Conservation (phyloP, 176 grass and related monocot genomes). For the Musa acuminata region DNA sequence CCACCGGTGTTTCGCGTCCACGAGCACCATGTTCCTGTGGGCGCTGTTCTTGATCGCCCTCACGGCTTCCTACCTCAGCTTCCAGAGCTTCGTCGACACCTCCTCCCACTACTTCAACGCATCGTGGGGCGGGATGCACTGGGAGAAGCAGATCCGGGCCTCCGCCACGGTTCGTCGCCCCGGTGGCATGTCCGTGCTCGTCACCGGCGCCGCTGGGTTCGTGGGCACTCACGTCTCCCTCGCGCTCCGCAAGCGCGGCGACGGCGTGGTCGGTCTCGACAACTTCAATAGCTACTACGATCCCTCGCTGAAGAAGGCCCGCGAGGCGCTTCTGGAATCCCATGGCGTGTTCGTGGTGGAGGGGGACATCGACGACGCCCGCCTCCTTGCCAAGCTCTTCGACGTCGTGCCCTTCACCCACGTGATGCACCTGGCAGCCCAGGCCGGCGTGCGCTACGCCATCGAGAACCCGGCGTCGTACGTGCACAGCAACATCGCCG, state of each 20-base stretch:
- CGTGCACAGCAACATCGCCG: constrained; percentile 32
- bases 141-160: background rate
- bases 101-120: background rate
- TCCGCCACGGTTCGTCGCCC: background rate
- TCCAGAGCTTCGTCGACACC: background rate
- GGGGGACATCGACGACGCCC: background rate
- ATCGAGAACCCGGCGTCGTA: constrained; percentile 36
- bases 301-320: background rate
- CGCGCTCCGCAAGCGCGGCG: background rate
- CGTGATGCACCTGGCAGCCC: constrained; percentile 35
- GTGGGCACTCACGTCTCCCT: background rate
- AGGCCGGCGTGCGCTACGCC: constrained; percentile 36
- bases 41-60: background rate
- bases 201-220: background rate
- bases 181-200: background rate
- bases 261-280: background rate
- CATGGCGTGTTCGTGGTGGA: background rate
- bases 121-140: background rate
- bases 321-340: background rate
- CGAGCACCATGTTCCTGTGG: background rate
- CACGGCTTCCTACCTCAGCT: background rate
- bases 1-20: background rate
- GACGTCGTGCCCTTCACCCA: constrained; percentile 32
- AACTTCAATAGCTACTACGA: background rate
- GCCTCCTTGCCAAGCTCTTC: constrained; percentile 28